Percentiles rank a stretch among this genome's conserved stretches.
Evolutionary conservation across 805 yeast genomes (phyloP).

Genomic region (Cyberlindnera americana): DNA sequence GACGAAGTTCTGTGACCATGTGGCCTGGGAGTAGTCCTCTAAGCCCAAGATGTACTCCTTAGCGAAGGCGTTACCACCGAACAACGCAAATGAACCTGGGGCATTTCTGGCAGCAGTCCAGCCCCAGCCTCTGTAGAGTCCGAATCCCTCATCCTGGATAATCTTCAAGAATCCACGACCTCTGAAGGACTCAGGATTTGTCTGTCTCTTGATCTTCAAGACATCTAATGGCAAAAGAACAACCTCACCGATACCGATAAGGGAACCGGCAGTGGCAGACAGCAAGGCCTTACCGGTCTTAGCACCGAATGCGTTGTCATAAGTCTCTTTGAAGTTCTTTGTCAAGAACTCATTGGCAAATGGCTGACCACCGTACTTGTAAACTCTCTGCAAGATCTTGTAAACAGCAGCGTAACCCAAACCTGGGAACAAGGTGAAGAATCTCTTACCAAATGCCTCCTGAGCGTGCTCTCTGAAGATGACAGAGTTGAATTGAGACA

Average conservation of each 20-base stretch:
- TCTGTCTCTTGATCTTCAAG: slow-evolving; percentile 96
- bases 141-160: slow-evolving; percentile 85
- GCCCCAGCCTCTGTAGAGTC: slow-evolving; percentile 97
- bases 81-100: slow-evolving; percentile 96
- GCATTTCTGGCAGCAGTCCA: slow-evolving; percentile 99
- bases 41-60: slow-evolving; percentile 91
- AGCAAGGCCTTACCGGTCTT: slow-evolving; percentile 96
- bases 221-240: slow-evolving; percentile 94
- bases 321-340: slow-evolving; percentile 63
- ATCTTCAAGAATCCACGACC: slow-evolving; percentile 95
- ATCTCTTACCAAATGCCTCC: slow-evolving; percentile 65
- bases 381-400: slow-evolving; percentile 94
- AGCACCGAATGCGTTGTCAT: slow-evolving; percentile 77
- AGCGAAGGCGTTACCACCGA: slow-evolving; percentile 98
- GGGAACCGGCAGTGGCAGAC: slow-evolving; percentile 96
- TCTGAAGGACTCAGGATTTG: slow-evolving; percentile 98
- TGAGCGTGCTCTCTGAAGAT: slow-evolving; percentile 80
- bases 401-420: slow-evolving; percentile 97
- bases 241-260: slow-evolving; percentile 97
- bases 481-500: slow-evolving; percentile 73
- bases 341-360: slow-evolving; percentile 91
- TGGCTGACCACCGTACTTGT: slow-evolving; percentile 99
- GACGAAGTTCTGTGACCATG: slow-evolving; percentile 92
- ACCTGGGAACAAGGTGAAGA: slow-evolving; percentile 92
- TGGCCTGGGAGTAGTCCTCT: slow-evolving; percentile 82